Percentiles rank a stretch among this genome's conserved stretches.
phyloP scores from a whole-genome alignment of 1,139 yeast genomes.

The Blastobotrys buckinghamii region DNA sequence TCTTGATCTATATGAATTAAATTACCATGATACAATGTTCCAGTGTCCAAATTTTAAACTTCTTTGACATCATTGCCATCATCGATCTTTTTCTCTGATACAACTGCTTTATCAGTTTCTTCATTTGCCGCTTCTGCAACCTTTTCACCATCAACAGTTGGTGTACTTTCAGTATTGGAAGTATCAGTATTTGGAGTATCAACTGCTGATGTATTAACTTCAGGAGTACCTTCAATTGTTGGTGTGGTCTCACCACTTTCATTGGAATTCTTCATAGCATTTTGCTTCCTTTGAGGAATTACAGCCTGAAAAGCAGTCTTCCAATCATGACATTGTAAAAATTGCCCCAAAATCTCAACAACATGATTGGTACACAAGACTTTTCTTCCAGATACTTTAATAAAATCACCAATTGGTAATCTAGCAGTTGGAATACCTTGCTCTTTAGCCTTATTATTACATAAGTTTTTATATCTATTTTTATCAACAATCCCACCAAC shows the following conservation, averaged over 20 bases:
- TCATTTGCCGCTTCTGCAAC: no score
- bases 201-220: no score
- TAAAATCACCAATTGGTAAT: conserved; percentile 82
- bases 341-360: conserved; percentile 73
- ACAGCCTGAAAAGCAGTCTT: conserved; percentile 76
- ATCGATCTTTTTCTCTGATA: no score
- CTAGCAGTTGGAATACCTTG: conserved; percentile 69
- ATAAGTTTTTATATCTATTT: conserved; percentile 78
- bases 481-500: conserved; percentile 97
- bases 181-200: no score
- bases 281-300: conserved; percentile 69
- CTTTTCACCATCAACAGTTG: no score
- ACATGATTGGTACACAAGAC: conserved; percentile 95
- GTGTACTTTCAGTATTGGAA: no score
- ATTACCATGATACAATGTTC: no score
- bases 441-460: conserved; percentile 72
- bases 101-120: no score
- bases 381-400: conserved; percentile 75
- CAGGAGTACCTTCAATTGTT: no score
- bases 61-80: no score
- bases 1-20: no score
- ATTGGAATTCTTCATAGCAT: not conserved
- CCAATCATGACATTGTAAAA: conserved; percentile 81
- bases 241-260: conserved; percentile 1
- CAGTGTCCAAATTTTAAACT: no score